Evolutionary conservation across 148 eudicot species (phyloP), one percentile per base, ranked within the genome.

Genomic region (Silene conica): DNA sequence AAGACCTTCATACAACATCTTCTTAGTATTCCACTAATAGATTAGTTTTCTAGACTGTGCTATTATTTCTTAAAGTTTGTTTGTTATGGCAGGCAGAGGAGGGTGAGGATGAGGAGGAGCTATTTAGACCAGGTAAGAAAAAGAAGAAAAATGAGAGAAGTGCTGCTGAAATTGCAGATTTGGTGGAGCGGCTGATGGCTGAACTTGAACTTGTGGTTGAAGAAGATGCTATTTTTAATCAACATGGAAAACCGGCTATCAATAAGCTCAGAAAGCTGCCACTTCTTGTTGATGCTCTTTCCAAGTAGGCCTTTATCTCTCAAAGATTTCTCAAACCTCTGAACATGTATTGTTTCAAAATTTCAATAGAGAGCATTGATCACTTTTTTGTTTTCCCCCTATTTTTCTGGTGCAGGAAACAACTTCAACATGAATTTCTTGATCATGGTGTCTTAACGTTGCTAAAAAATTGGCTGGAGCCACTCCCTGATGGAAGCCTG

Each of bases 401-500:
- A 70, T 52, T 72, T 54, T 45, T 70, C 25, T 74, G 60, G 31
- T 87, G 73, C 81, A 95, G 99, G 89, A 95, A 92, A 74, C 99
- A 92, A 70, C 97, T 95, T 54, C 99, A 95, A 76, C 89, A 79
- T 70, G 99, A 95, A 79, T 95, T 95, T 80, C 83, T 95, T 25
- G 99, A 95, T 76, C 99, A 92, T 75, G 97, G 97, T 71, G 94
- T 95, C n/a, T 82, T 95, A 52, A 86, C 94, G 31, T 86, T 89
- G 63, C 52, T 95, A 73, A 92, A 86, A 77, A 95, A 82, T 76
- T 95, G 99, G 99, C 97, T 95, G 41, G 97, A 95, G 73, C 99
- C 99, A 59, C 91, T 95, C 66, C 99, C 99, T 63, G 99, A 95
- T 89, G 97, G 99, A 77, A 95, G 99, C 86, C 75, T 95, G 74